A percentile compares a stretch with the other conserved stretches of the same genome.
These are phyloP conservation scores for Dactylellina cionopaga DNA, from an alignment of 2,329 filamentous ascomycete species.

Conservation along the genomic window DNA sequence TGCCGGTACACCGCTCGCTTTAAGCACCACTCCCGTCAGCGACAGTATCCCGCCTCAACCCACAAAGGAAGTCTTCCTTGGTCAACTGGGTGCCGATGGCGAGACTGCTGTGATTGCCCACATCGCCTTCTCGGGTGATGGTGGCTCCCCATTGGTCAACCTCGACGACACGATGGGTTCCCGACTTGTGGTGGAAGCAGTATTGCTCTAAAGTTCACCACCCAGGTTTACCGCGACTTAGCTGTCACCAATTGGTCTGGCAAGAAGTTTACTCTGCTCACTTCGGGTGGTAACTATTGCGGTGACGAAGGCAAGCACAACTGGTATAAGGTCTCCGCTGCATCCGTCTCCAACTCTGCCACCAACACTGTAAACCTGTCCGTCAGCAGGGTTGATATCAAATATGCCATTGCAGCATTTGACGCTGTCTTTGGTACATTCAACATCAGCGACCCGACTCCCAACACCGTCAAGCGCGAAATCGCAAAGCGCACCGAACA, in stretches of 20 bases:
- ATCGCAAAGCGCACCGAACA: conserved; percentile 2
- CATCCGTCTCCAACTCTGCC: background rate
- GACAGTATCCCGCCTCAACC: conserved; percentile 21
- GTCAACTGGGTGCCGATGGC: conserved; percentile 12
- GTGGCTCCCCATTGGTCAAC: conserved; percentile 13
- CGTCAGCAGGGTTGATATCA: background rate
- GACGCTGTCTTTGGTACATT: conserved; percentile 23
- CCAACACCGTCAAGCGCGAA: background rate
- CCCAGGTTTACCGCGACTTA: background rate
- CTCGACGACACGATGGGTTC: conserved; percentile 27
- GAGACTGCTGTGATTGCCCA: conserved; percentile 8
- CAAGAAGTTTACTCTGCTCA: conserved; percentile 10
- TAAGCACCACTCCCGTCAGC: conserved; percentile 10
- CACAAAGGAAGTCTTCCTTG: conserved; percentile 19
- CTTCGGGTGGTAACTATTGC: conserved; percentile 26
- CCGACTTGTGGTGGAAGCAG: conserved; percentile 1
- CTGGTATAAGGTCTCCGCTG: conserved; percentile 9
- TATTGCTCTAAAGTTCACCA: conserved; percentile 13
- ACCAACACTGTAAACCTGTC: background rate
- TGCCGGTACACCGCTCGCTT: background rate
- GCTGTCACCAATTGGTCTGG: conserved; percentile 5
- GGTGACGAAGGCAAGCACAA: conserved; percentile 25
- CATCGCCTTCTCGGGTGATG: background rate
- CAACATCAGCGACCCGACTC: conserved; percentile 3
- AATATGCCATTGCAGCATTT: background rate